Base-by-base conservation (phyloP, 768 basidiomycete genomes). In the Leccinum barrowsii region DNA sequence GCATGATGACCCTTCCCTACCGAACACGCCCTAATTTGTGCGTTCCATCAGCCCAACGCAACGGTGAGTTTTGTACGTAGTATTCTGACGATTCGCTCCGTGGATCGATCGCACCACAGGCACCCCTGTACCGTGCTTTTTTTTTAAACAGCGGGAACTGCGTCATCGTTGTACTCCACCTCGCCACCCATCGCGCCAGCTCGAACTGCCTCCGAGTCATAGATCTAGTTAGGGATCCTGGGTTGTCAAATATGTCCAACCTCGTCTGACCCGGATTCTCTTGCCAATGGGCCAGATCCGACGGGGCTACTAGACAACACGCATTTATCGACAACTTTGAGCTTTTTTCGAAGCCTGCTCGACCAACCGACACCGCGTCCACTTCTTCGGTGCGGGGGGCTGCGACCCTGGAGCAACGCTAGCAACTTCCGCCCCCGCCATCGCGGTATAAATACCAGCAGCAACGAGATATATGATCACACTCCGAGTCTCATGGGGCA, bases 81-180 rank as follows among this genome's bases (percentile, higher is more conserved):
- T 30, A 52, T 8, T 26, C 53, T 8, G 50, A 24, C 61, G 52
- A 64, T 64, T 49, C 21, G 42, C 42, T 56, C 54, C 55, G 21
- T 35, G 24, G 42, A 61, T 65, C 57, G 54, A 34, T 34, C 32
- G 1, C 32, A 34, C 32, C 28, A 50, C 42, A 50, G 15, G 44
- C 10, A 34, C 30, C 4, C 3, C 19, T 19, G 47, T 13, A 15
- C 35, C 13, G 4, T 47, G 48, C 8, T 12, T 22, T 54, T 53
- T 54, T 63, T 35, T 40, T 0, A 37, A 63, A 62, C 24, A 26
- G 34, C 34, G 21, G 48, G 46, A 34, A 32, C 19, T 17, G 17
- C 52, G 19, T 21, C 19, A 34, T 22, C 5, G 37, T 5, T 40
- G 37, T 32, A 30, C 30, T 8, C 28, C 28, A 28, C 28, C 28